Evolutionary conservation across 768 basidiomycete species (phyloP).

Genomic region (Kwoniella sp.): DNA sequence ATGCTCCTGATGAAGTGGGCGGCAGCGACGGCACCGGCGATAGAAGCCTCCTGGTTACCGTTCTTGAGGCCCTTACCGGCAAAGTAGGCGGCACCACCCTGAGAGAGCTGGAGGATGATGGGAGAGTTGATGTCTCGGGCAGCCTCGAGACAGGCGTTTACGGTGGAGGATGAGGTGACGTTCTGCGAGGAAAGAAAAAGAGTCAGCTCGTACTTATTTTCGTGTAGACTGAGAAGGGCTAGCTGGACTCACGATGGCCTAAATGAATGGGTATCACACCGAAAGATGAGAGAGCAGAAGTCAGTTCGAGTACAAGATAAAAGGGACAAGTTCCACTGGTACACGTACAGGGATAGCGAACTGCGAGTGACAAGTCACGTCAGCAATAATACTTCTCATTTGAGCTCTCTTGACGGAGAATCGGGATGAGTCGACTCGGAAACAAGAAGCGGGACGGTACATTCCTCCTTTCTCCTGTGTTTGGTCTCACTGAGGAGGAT

Average conservation of each 20-base stretch:
- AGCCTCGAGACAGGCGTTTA: constrained; percentile 92
- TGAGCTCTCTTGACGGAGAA: too few relatives aligned
- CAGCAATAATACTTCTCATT: constrained; percentile 6
- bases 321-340: neutral
- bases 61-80: constrained; percentile 95
- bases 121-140: constrained; percentile 95
- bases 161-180: constrained; percentile 92
- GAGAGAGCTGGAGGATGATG: constrained; percentile 96
- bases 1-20: constrained; percentile 88
- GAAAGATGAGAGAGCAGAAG: neutral
- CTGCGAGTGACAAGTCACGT: constrained; percentile 33
- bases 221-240: neutral
- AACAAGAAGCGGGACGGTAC: neutral
- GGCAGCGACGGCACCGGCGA: constrained; percentile 86
- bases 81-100: constrained; percentile 94
- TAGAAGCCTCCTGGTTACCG: constrained; percentile 92
- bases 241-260: constrained; percentile 59
- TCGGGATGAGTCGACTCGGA: neutral
- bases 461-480: too few relatives aligned
- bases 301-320: neutral
- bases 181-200: constrained; percentile 51
- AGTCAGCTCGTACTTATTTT: neutral
- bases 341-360: constrained; percentile 59
- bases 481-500: too few relatives aligned
- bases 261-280: neutral